These are phyloP conservation scores for Brassica nigra DNA, from an alignment of 345 rosid genomes.

Conservation along the genomic window DNA sequence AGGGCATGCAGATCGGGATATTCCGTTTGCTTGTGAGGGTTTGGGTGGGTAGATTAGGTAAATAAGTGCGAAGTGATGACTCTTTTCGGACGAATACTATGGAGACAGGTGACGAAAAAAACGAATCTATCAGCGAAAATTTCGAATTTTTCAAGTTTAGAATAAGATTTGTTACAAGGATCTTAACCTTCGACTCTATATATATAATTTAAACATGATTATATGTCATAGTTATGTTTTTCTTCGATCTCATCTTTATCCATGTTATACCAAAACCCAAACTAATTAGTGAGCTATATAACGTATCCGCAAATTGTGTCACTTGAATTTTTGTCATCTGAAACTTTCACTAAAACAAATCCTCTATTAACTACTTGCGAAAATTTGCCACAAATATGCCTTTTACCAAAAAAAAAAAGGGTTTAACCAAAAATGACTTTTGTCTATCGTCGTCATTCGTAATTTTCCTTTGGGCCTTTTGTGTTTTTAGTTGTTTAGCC, in stretches of 20 bases:
- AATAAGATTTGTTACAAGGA: slow-evolving; percentile 8
- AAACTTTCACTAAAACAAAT: neutral
- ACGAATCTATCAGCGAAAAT: slow-evolving; percentile 8
- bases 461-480: no score
- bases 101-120: slow-evolving; percentile 7
- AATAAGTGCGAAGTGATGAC: neutral
- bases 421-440: neutral
- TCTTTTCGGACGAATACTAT: slow-evolving; percentile 12
- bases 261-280: neutral
- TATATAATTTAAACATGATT: neutral
- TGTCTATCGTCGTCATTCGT: no score
- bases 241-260: slow-evolving; percentile 2
- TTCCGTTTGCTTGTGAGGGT: slow-evolving; percentile 14
- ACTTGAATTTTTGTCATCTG: neutral
- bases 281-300: neutral
- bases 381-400: neutral
- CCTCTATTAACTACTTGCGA: neutral
- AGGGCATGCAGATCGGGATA: slow-evolving; percentile 24
- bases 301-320: neutral
- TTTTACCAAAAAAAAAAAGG: no score
- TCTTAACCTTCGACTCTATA: slow-evolving; percentile 1
- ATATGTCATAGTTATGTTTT: neutral
- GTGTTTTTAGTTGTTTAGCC: neutral
- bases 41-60: slow-evolving; percentile 17
- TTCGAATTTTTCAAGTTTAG: slow-evolving; percentile 9